Evolutionary conservation across 352 stramenopile genomes (phyloP), one percentile per base, ranked within the genome.

Genomic region (Phytophthora litchii): DNA sequence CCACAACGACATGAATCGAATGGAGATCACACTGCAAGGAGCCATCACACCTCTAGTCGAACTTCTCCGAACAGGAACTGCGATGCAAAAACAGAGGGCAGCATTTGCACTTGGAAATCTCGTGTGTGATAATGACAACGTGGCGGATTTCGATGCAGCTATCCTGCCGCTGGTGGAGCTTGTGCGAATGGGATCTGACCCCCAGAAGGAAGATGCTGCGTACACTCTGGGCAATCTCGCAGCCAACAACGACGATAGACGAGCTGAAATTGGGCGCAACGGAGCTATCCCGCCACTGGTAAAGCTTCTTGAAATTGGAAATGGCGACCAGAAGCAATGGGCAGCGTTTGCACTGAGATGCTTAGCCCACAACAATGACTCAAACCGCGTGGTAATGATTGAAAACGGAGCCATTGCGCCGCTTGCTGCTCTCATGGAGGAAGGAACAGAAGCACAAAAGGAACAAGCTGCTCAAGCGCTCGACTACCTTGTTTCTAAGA

Each of bases 131-230:
- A 60, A 56, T 20, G 60, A 69, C 0, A 31, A 11, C 5, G 37
- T 23, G 9, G 25, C 29, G 3, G 52, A 63, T n/a, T 32, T 68
- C 11, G 54, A 60, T 17, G 27, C 44, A 7, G 54, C 46, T 11
- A 69, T 69, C 19, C 20, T 67, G 9, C 51, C 51, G 31, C 40
- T 72, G 1, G 47, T 68, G 13, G 43, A 59, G n/a, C 41, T 72
- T 8, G 27, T 72, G 5, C 38, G 40, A 13, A 44, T 19, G 5
- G 64, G 64, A 0, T 64, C 51, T 1, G 51, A 65, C 11, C 13
- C 34, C 0, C 52, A 69, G 31, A 72, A 65, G 36, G 38, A 72
- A 35, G 47, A 68, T 3, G 64, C 64, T 4, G 51, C 58, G 0
- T 63, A 56, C 16, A 52, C 64, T 0, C 27, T 68, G 14, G 60